These are phyloP conservation scores for Pezicula carpinea DNA, from an alignment of 2,329 filamentous ascomycete species.

Conservation along the genomic window DNA sequence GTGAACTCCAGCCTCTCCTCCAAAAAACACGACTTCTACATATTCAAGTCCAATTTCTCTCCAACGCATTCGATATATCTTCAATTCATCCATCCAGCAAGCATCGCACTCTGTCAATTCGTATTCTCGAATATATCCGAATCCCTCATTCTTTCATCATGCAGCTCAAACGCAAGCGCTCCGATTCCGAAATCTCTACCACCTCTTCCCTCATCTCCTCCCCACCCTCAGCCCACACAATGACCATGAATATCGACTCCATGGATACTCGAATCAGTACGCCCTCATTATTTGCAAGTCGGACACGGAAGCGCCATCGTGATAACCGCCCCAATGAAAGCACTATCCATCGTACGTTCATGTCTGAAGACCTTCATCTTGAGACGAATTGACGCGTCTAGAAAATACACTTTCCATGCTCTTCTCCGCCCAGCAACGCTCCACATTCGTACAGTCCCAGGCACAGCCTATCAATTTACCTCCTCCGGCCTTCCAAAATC, in stretches of 20 bases:
- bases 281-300: slow-evolving; percentile 45
- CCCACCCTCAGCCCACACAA: slow-evolving; percentile 26
- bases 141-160: not conserved
- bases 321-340: slow-evolving; percentile 54
- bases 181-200: slow-evolving; percentile 50
- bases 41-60: too few relatives aligned
- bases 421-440: slow-evolving; percentile 47
- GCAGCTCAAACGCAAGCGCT: slow-evolving; percentile 57
- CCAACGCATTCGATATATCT: too few relatives aligned
- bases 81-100: too few relatives aligned
- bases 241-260: slow-evolving; percentile 32
- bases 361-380: not conserved
- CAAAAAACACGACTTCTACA: too few relatives aligned
- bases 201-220: slow-evolving; percentile 39
- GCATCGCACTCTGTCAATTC: too few relatives aligned
- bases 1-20: too few relatives aligned
- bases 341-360: slow-evolving; percentile 29
- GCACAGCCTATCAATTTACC: slow-evolving; percentile 9
- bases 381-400: slow-evolving; percentile 13
- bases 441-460: slow-evolving; percentile 20
- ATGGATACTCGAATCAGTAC: slow-evolving; percentile 21
- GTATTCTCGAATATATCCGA: too few relatives aligned
- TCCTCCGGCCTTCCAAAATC: slow-evolving; percentile 11
- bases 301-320: slow-evolving; percentile 58
- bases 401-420: slow-evolving; percentile 52